Evolutionary conservation across 495 filamentous ascomycete genomes (phyloP), one percentile per base, ranked within the genome.

Genomic region (Penicillium tannophilum): DNA sequence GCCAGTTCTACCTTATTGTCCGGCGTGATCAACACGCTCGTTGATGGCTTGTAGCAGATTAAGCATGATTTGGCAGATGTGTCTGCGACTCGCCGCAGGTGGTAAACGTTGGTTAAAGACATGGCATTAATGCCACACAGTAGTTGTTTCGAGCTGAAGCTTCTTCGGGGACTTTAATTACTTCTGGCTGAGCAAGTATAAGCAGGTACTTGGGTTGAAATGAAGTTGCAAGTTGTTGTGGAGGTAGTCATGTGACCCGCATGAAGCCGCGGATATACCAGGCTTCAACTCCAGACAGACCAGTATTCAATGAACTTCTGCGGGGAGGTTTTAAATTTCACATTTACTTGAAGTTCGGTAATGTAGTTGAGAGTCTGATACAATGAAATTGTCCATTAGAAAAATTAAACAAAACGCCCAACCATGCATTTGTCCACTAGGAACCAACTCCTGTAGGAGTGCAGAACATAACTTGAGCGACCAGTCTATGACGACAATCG

Each of bases 1-100:
- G 16, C 7, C 39, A 11, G 11, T 2, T 75, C 55, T 74, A 92
- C 92, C 84, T 93, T 96, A 71, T 90, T 93, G 65, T 96, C 91
- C 0, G 90, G 82, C 2, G 92, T 97, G 59, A 97, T 88, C 57
- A 98, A 78, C 24, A 98, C 94, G 65, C 86, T 92, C 8, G 87
- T 84, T 47, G 88, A 91, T 5, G 90, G 88, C 71, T 94, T 96
- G 80, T 87, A 93, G 79, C 94, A 98, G 59, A 98, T 85, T 67
- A 88, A 84, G 72, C 94, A 98, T 45, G 91, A 79, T 71, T 91
- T 96, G 5, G 88, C 82, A 10, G 84, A 82, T 42, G 88, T 86
- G 49, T 96, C 91, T 23, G 94, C 92, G 48, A 98, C 94, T 58
- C 84, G 90, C 47, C 95, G 90, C 57, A 93, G 87, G 60, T 93